phyloP scores from a whole-genome alignment of 2,329 filamentous ascomycete species.

The Hysterium pulicare region DNA sequence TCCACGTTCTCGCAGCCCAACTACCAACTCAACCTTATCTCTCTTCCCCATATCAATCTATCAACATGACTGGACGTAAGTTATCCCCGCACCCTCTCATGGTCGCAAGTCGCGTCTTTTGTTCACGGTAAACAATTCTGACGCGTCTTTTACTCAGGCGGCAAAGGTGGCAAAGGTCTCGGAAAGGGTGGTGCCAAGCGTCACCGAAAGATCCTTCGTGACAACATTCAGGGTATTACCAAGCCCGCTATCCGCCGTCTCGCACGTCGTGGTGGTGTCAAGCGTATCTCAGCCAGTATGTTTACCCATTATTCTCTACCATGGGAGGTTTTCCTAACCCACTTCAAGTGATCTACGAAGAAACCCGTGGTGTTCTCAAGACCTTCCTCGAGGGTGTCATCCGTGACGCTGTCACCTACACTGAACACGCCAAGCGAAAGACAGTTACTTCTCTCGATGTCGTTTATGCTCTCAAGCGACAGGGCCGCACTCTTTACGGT shows the following conservation, averaged over 20 bases:
- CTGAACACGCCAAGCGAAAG: slow-evolving; percentile 79
- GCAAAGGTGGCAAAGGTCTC: slow-evolving; percentile 96
- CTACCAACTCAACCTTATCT: slow-evolving; percentile 8
- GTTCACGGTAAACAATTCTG: slow-evolving; percentile 32
- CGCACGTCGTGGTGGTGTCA: slow-evolving; percentile 98
- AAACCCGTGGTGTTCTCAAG: slow-evolving; percentile 79
- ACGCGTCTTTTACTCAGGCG: slow-evolving; percentile 59
- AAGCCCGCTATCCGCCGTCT: slow-evolving; percentile 99
- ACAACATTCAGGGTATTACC: slow-evolving; percentile 99
- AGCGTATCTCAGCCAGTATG: slow-evolving; percentile 97
- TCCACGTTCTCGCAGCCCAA: slow-evolving; percentile 17
- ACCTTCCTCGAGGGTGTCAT: slow-evolving; percentile 81
- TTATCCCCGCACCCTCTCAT: slow-evolving; percentile 18
- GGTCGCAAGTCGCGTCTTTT: slow-evolving; percentile 10
- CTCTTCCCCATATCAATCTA: slow-evolving; percentile 24
- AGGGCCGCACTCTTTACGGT: slow-evolving; percentile 65
- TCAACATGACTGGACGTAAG: slow-evolving; percentile 53
- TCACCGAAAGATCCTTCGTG: slow-evolving; percentile 97
- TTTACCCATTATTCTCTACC: slow-evolving; percentile 18
- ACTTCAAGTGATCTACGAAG: slow-evolving; percentile 69
- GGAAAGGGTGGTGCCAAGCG: slow-evolving; percentile 98
- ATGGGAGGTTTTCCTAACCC: background rate
- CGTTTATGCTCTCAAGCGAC: slow-evolving; percentile 62
- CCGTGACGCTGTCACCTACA: slow-evolving; percentile 76
- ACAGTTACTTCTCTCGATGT: slow-evolving; percentile 63